Evolutionary conservation across 108 stramenopile genomes (phyloP), one percentile per base, ranked within the genome.

Genomic region (Nannochloropsis gaditana): DNA sequence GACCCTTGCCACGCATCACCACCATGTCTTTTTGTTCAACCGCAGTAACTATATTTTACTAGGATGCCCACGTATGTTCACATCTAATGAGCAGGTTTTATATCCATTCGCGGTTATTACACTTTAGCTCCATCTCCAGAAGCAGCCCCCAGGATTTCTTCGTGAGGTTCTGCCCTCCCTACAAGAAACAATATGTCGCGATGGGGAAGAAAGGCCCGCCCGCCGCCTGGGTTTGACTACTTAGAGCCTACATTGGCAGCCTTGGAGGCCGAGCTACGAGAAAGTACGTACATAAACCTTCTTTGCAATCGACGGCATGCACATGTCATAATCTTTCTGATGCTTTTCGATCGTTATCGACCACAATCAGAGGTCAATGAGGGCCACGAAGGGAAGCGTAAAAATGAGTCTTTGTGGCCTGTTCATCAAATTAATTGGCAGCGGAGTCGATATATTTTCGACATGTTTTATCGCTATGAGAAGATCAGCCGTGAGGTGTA

Each of bases 391-490:
- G 96, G 94, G n/a, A 95, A 96, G 89, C 95, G 99, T 83, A 99
- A 97, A 86, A 95, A 94, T 43, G 98, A 99, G 93, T 90, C 93
- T 80, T 92, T 98, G 92, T 99, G 99, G 99, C 98, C 99, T 9
- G 96, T 99, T 44, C 96, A 98, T 91, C 99, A 99, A 91, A 97
- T 99, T 92, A 99, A 96, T 82, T 97, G 97, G 96, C 99, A 99
- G 90, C 92, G 95, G 80, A 95, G 95, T 0, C 93, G 99, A 9
- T 99, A 99, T 92, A 92, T 99, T 41, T 99, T 98, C 89, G 97
- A 99, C 87, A 94, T 99, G 96, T 98, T 94, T 87, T 97, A 99
- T 93, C 94, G 93, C 19, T 94, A 99, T 91, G 80, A 93, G n/a
- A 91, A 91, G 45, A 97, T 99, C 73, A 85, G 89, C 45, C 92